These are phyloP conservation scores for Gremmenia infestans DNA, from an alignment of 2,329 filamentous ascomycete genomes.

Conservation along the genomic window DNA sequence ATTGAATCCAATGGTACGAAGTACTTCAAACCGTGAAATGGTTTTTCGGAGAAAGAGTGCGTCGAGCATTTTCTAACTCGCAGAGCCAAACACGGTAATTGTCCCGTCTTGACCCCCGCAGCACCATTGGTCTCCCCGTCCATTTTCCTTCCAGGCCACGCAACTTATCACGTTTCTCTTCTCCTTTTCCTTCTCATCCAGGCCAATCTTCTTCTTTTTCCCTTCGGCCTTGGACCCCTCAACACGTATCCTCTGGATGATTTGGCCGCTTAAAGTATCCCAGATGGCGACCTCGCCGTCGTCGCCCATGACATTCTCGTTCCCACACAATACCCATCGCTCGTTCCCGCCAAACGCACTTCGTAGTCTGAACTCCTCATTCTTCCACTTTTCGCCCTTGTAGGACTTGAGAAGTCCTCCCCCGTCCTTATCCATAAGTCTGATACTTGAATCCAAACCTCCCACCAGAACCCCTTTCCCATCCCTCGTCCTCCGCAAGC, in stretches of 20 bases:
- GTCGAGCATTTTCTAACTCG: too few species aligned
- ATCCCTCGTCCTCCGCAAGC: slow-evolving; percentile 64
- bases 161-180: slow-evolving; percentile 57
- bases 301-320: slow-evolving; percentile 47
- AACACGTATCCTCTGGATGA: slow-evolving; percentile 56
- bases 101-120: slow-evolving; percentile 60
- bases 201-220: slow-evolving; percentile 50
- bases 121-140: slow-evolving; percentile 60
- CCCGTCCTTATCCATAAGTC: slow-evolving; percentile 73
- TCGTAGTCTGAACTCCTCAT: slow-evolving; percentile 24
- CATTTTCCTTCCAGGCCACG: slow-evolving; percentile 56
- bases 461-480: slow-evolving; percentile 71
- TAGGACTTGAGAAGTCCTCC: slow-evolving; percentile 73
- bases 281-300: slow-evolving; percentile 57
- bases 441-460: slow-evolving; percentile 68
- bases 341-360: slow-evolving; percentile 66
- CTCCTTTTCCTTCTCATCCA: slow-evolving; percentile 55
- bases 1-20: too few species aligned
- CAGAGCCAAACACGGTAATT: slow-evolving; percentile 55
- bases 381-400: slow-evolving; percentile 44
- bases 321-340: slow-evolving; percentile 73
- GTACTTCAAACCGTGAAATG: too few species aligned
- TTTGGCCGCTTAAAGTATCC: slow-evolving; percentile 73
- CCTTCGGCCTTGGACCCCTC: slow-evolving; percentile 25
- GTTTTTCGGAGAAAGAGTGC: too few species aligned